These are phyloP conservation scores for Colletotrichum higginsianum DNA, from an alignment of 2,329 filamentous ascomycete species.

Conservation along the genomic window DNA sequence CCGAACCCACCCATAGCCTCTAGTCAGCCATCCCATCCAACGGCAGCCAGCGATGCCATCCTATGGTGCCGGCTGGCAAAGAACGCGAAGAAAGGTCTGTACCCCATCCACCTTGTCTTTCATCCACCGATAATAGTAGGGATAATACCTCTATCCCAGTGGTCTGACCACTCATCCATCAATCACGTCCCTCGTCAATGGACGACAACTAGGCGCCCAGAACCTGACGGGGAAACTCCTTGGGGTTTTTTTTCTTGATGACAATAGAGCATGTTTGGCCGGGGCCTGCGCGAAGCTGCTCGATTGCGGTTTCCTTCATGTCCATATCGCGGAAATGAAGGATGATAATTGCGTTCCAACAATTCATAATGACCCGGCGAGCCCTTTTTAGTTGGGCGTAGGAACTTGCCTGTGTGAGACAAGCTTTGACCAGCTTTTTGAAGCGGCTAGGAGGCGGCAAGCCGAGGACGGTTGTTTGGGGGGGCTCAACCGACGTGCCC, in stretches of 20 bases:
- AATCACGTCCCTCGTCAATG: not conserved
- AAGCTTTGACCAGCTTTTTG: not conserved
- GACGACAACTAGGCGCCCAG: not conserved
- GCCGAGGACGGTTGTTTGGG: not conserved
- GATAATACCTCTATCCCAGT: too few species aligned
- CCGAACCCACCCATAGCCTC: too few species aligned
- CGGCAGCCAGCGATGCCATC: too few species aligned
- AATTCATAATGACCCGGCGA: not conserved
- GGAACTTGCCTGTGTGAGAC: not conserved
- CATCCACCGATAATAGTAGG: too few species aligned
- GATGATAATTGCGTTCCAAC: not conserved
- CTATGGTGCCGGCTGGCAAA: too few species aligned
- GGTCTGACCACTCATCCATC: too few species aligned
- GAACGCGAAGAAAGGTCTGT: too few species aligned
- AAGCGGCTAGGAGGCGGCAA: not conserved
- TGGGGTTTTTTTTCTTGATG: not conserved
- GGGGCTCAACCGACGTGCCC: not conserved
- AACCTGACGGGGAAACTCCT: not conserved
- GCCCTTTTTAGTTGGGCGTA: not conserved
- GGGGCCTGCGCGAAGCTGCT: not conserved
- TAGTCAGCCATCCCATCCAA: too few species aligned
- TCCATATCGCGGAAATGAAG: not conserved
- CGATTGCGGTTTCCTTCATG: not conserved
- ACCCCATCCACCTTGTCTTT: too few species aligned
- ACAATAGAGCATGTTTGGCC: not conserved